Conservation (phyloP, 345 rosid species). For the Salix udensis region DNA sequence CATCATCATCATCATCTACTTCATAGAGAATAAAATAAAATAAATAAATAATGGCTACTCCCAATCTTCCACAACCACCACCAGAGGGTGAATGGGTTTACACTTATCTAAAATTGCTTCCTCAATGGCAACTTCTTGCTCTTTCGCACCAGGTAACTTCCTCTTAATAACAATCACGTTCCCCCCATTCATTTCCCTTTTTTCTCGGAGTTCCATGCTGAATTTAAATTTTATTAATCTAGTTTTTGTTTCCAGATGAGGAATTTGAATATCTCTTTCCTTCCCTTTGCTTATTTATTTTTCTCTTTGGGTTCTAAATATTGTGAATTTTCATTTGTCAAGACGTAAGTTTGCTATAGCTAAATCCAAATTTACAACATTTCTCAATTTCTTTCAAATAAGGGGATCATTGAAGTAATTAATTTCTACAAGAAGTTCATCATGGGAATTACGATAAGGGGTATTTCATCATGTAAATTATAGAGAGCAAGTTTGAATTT, state of each 20-base stretch:
- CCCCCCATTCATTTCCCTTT: background rate
- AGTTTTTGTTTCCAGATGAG: background rate
- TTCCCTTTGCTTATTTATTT: background rate
- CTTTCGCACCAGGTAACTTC: slow-evolving; percentile 46
- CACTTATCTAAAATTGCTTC: slow-evolving; percentile 43
- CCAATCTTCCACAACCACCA: slow-evolving; percentile 24
- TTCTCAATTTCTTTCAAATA: background rate
- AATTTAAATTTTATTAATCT: background rate
- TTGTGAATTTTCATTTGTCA: background rate
- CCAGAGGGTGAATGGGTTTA: slow-evolving; percentile 64
- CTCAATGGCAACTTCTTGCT: slow-evolving; percentile 53
- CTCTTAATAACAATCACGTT: background rate
- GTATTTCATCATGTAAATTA: background rate
- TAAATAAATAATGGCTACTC: slow-evolving; percentile 20
- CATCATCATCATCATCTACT: background rate
- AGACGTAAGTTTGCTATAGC: background rate
- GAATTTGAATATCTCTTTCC: background rate
- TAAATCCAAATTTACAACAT: background rate
- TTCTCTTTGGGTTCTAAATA: background rate
- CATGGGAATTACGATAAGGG: background rate
- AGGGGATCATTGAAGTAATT: background rate
- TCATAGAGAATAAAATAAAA: background rate
- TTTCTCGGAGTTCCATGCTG: background rate
- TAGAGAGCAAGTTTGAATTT: background rate
- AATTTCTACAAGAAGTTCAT: background rate